Conservation (phyloP, 495 filamentous ascomycete species). For the Podospora pseudocomata region DNA sequence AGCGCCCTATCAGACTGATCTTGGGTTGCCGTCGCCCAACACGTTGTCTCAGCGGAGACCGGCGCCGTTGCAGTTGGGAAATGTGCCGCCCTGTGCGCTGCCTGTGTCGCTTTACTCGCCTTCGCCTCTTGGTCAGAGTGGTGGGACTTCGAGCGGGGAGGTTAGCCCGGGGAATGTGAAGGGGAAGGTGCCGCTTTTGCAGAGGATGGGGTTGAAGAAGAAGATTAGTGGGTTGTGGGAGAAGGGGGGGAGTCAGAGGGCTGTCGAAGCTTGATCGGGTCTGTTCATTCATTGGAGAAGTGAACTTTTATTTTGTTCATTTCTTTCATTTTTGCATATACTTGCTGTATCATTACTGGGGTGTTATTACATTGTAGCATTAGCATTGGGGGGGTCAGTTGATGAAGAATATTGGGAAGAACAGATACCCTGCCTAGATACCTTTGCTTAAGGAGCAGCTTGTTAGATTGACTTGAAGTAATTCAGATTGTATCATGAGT, state of each 20-base stretch:
- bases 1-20: neutral
- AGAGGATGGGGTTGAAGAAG: constrained; percentile 19
- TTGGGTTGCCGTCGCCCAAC: neutral
- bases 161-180: neutral
- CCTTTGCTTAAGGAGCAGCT: neutral
- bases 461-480: neutral
- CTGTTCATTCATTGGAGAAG: neutral
- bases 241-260: constrained; percentile 7
- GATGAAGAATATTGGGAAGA: neutral
- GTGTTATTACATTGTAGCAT: neutral
- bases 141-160: neutral
- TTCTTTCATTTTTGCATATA: neutral
- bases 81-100: constrained; percentile 19
- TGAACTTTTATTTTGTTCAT: neutral
- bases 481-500: neutral
- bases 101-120: constrained; percentile 21
- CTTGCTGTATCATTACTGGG: neutral
- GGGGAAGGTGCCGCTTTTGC: constrained; percentile 9
- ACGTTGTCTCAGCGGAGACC: constrained; percentile 3
- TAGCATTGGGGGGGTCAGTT: neutral
- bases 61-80: constrained; percentile 13
- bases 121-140: neutral
- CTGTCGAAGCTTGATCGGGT: constrained; percentile 8
- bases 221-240: constrained; percentile 23
- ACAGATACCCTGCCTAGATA: neutral